Base-by-base conservation (phyloP, 2,329 filamentous ascomycete genomes). In the Colletotrichum trifolii region DNA sequence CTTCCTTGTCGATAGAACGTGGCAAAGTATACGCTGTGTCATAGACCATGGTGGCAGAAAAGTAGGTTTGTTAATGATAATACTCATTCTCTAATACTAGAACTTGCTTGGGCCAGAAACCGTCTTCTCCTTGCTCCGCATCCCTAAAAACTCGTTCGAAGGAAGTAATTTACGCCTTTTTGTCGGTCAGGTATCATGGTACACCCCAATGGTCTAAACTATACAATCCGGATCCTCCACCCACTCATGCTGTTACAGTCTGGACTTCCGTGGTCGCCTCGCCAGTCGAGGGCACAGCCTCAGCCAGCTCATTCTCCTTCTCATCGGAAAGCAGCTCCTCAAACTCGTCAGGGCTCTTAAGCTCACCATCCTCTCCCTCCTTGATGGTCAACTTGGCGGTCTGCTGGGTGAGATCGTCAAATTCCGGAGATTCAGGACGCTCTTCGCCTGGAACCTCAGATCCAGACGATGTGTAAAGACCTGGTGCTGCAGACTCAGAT, bases 111-210 rank as follows among this genome's bases (percentile, higher is more conserved):
- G 42, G 49, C 61, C 62, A 46, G 46, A 57, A 46, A 65, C 60
- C 54, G 48, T 17, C 50, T 65, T 60, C 57, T 60, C 43, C 53
- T 35, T 53, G 48, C 60, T 64, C 54, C 48, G 58, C 52, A 60
- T 54, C 54, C 47, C 53, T 36, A 52, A 62, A 60, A 63, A 47
- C 45, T 63, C 60, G 52, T 34, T 47, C 13, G 34, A 61, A 66
- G 42, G 54, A 66, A 66, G 60, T 54, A 64, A 59, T 55, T 62
- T 66, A 64, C 64, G 60, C 64, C 64, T 65, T 62, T 61, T 62
- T 56, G 47, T 65, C 58, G 52, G 58, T 64, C 64, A 66, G 64
- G 64, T 66, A 66, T 66, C 64, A 66, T 66, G 60, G 39, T 49
- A 66, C 64, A 66, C 39, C 59, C 60, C 52, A 65, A 66, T 66